These are phyloP conservation scores for Aethionema arabicum DNA, from an alignment of 345 rosid genomes.

Conservation along the genomic window DNA sequence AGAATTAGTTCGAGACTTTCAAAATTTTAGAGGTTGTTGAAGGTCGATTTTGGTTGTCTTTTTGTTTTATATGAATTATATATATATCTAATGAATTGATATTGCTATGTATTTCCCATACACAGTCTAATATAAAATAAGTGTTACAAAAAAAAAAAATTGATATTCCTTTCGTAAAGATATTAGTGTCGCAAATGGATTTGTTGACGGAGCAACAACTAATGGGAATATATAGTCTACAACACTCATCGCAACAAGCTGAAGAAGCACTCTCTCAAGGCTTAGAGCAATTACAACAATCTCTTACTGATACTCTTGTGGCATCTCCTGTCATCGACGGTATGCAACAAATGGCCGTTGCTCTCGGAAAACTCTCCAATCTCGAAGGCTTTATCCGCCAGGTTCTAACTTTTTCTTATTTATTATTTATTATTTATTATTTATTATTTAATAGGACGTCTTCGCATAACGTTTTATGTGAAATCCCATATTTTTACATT, in stretches of 20 bases:
- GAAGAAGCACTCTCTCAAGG: conserved; percentile 96
- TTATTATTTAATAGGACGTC: background rate
- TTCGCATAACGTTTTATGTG: conserved; percentile 1
- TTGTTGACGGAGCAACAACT: conserved; percentile 88
- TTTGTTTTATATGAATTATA: no score
- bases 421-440: background rate
- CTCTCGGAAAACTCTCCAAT: conserved; percentile 84
- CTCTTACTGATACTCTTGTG: conserved; percentile 78
- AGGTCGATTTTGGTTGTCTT: no score
- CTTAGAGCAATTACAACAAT: conserved; percentile 87
- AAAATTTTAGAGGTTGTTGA: no score
- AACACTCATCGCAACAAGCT: conserved; percentile 91
- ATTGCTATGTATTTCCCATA: no score
- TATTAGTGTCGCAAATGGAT: conserved; percentile 78
- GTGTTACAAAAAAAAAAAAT: background rate
- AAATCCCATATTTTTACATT: no score
- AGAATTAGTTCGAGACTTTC: no score
- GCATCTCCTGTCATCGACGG: conserved; percentile 56
- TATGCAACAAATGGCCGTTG: conserved; percentile 93
- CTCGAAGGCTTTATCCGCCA: conserved; percentile 96
- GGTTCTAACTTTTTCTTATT: conserved; percentile 42
- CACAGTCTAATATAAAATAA: no score
- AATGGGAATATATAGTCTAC: conserved; percentile 89
- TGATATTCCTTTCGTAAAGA: conserved; percentile 41
- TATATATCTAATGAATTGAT: no score